Evolutionary conservation across 2,329 filamentous ascomycete species (phyloP).

Genomic region (Purpureocillium takamizusanense): DNA sequence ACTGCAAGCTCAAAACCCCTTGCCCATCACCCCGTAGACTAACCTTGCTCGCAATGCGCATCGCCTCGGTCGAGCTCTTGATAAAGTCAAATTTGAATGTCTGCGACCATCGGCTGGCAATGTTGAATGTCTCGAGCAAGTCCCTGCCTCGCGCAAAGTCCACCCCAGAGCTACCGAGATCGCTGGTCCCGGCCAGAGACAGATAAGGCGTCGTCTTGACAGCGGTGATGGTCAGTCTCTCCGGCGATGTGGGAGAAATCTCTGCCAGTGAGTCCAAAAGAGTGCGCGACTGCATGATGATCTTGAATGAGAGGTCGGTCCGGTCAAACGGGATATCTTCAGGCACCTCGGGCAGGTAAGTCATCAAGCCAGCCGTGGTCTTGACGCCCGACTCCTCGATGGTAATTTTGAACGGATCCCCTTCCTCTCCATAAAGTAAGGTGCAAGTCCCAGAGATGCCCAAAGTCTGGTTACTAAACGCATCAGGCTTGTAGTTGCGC

Average conservation of each 20-base stretch:
- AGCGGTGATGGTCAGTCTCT: conserved; percentile 59
- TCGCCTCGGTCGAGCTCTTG: conserved; percentile 80
- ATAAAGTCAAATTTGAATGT: conserved; percentile 83
- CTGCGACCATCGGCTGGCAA: conserved; percentile 52
- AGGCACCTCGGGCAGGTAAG: conserved; percentile 66
- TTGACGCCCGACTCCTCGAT: conserved; percentile 80
- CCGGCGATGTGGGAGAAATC: conserved; percentile 61
- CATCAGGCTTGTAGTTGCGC: conserved; percentile 55
- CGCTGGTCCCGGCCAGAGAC: conserved; percentile 54
- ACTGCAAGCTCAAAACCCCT: conserved; percentile 88
- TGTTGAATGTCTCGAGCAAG: conserved; percentile 67
- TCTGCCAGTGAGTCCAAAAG: conserved; percentile 66
- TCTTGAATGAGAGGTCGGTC: conserved; percentile 74
- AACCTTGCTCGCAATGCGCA: conserved; percentile 87
- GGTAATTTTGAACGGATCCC: conserved; percentile 73
- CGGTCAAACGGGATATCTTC: conserved; percentile 86
- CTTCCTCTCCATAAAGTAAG: conserved; percentile 65
- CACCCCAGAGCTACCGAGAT: conserved; percentile 54
- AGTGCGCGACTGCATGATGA: conserved; percentile 79
- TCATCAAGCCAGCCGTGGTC: conserved; percentile 82
- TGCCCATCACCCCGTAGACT: conserved; percentile 81
- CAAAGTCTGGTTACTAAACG: conserved; percentile 75
- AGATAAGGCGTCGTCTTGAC: conserved; percentile 61
- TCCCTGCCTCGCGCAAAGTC: conserved; percentile 56
- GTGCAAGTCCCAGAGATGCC: conserved; percentile 82